A percentile compares a stretch with the other conserved stretches of the same genome.
Evolutionary conservation across 306 rosid genomes (phyloP).

Genomic region (Prunus padus): DNA sequence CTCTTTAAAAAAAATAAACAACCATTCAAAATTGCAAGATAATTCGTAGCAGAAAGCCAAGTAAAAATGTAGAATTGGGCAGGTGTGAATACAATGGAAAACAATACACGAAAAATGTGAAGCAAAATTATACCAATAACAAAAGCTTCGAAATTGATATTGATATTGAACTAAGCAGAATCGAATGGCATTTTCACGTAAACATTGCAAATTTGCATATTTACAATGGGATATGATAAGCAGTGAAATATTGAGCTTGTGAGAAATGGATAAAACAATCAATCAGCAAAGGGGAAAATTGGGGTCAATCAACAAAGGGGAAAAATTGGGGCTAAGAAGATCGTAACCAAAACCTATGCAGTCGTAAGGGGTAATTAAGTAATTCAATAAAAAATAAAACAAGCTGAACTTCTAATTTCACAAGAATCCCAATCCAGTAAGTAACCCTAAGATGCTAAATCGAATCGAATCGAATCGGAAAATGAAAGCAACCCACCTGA

Average conservation of each 20-base stretch:
- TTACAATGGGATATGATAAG: not conserved
- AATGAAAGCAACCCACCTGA: slow-evolving; percentile 33
- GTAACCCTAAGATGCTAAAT: slow-evolving; percentile 14
- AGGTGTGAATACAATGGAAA: not conserved
- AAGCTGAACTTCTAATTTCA: not conserved
- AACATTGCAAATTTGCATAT: not conserved
- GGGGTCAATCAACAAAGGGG: not conserved
- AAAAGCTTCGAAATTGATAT: not conserved
- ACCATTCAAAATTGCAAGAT: not conserved
- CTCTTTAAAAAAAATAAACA: not conserved
- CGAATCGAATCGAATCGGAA: slow-evolving; percentile 1
- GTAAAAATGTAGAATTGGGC: not conserved
- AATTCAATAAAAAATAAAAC: slow-evolving; percentile 4
- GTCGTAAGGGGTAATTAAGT: slow-evolving; percentile 3
- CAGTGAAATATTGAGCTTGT: not conserved
- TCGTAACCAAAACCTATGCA: slow-evolving; percentile 10
- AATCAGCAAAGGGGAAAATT: slow-evolving; percentile 1
- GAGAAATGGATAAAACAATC: not conserved
- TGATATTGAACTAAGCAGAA: not conserved
- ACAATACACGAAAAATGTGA: not conserved
- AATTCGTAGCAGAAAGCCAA: not conserved
- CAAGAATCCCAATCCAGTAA: not conserved
- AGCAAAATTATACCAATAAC: not conserved
- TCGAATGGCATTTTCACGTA: not conserved
- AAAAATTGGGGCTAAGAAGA: slow-evolving; percentile 9